Conservation (phyloP, 805 yeast species). For the Cyberlindnera nakhonratchasimensis region DNA sequence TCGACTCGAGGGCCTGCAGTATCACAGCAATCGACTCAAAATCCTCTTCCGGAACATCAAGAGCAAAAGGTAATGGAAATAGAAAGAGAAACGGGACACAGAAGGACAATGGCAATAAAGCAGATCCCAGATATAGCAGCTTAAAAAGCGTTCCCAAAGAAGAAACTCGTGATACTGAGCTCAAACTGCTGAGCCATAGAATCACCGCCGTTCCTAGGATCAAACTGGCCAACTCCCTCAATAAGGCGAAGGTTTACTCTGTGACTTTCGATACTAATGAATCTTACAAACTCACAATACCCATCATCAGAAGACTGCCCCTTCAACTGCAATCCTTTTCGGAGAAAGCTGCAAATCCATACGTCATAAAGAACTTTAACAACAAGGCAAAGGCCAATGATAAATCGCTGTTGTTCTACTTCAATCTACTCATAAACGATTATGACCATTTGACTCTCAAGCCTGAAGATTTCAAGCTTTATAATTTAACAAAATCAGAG, state of each 20-base stretch:
- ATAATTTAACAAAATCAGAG: slow-evolving; percentile 17
- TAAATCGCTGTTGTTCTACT: slow-evolving; percentile 17
- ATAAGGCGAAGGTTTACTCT: slow-evolving; percentile 19
- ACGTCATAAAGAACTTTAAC: slow-evolving; percentile 27
- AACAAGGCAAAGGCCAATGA: slow-evolving; percentile 15
- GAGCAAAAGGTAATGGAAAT: background rate
- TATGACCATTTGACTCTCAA: slow-evolving; percentile 15
- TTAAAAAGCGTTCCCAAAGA: slow-evolving; percentile 2
- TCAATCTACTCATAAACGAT: slow-evolving; percentile 24
- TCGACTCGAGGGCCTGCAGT: background rate
- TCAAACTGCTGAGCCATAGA: slow-evolving; percentile 12
- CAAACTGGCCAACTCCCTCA: slow-evolving; percentile 21
- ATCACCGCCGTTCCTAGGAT: slow-evolving; percentile 12
- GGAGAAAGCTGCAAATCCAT: slow-evolving; percentile 7
- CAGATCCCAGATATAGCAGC: background rate
- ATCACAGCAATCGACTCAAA: background rate
- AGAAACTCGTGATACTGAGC: slow-evolving; percentile 16
- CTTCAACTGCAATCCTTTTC: slow-evolving; percentile 15
- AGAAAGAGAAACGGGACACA: background rate
- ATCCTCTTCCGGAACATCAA: background rate
- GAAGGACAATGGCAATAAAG: background rate
- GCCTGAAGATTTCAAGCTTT: slow-evolving; percentile 18
- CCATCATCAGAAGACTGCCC: slow-evolving; percentile 14
- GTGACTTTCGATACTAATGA: slow-evolving; percentile 15
- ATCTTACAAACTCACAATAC: slow-evolving; percentile 20